These are phyloP conservation scores for Elongisporangium undulatum DNA, from an alignment of 352 stramenopile species.

Conservation along the genomic window DNA sequence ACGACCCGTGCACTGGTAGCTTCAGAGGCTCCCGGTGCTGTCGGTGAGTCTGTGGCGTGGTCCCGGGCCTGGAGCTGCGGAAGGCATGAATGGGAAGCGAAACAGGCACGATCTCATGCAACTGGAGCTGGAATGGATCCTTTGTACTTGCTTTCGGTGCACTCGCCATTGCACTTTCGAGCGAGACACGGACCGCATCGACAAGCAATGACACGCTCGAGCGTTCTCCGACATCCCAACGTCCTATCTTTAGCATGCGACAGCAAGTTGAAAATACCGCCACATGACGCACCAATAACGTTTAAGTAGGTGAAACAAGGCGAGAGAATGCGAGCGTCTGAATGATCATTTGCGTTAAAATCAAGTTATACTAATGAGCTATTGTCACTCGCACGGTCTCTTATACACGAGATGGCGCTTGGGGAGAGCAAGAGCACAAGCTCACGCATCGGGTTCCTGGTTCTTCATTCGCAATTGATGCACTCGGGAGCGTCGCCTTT, in stretches of 20 bases:
- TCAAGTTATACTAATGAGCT: neutral
- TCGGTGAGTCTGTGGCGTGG: constrained; percentile 2
- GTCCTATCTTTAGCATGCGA: neutral
- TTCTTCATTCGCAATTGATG: neutral
- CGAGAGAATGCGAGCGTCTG: constrained; percentile 7
- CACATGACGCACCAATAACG: neutral
- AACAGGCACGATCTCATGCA: constrained; percentile 14
- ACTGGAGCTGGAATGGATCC: constrained; percentile 11
- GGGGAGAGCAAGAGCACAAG: neutral
- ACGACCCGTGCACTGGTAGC: neutral
- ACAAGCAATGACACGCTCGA: constrained; percentile 1
- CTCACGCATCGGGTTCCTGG: too few species aligned
- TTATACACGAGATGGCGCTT: neutral
- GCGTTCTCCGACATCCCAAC: constrained; percentile 5
- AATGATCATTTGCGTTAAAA: constrained; percentile 1
- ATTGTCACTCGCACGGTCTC: neutral
- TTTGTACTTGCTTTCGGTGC: neutral
- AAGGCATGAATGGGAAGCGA: neutral
- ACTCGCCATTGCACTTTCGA: neutral
- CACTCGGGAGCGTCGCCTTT: neutral
- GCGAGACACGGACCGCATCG: neutral
- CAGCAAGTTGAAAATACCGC: constrained; percentile 9
- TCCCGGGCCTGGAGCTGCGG: neutral
- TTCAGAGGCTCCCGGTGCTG: neutral
- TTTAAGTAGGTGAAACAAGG: constrained; percentile 12